These are phyloP conservation scores for Stromatinia cepivora DNA, from an alignment of 2,329 filamentous ascomycete genomes.

Conservation along the genomic window DNA sequence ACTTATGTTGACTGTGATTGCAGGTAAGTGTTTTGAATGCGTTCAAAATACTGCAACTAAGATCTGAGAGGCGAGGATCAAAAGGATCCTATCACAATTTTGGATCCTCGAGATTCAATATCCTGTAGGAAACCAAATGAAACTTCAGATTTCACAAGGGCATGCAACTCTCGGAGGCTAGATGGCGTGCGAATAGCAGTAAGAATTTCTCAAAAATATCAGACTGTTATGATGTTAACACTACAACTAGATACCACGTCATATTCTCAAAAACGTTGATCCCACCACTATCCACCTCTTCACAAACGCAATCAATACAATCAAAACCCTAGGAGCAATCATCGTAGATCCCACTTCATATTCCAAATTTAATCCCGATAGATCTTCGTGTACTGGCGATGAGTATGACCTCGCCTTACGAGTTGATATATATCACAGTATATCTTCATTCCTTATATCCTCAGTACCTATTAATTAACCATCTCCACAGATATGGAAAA, in stretches of 20 bases:
- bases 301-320: constrained; percentile 3
- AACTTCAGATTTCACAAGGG: not conserved
- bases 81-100: constrained; percentile 9
- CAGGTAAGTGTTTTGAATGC: constrained; percentile 45
- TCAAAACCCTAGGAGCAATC: constrained; percentile 43
- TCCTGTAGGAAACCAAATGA: not conserved
- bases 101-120: constrained; percentile 7
- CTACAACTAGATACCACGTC: constrained; percentile 11
- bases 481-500: not conserved
- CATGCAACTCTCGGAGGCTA: not conserved
- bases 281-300: not conserved
- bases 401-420: constrained; percentile 3
- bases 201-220: not conserved
- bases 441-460: not conserved
- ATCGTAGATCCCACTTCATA: constrained; percentile 66
- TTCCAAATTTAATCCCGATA: constrained; percentile 50
- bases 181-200: constrained; percentile 19
- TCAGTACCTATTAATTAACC: not conserved
- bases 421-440: constrained; percentile 20
- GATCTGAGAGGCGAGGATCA: constrained; percentile 1
- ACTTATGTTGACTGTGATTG: constrained; percentile 60
- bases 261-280: constrained; percentile 4
- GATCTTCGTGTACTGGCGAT: constrained; percentile 1
- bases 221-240: not conserved
- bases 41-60: not conserved